Conservation (phyloP, 2,329 filamentous ascomycete species). For the Escovopsis sp. region DNA sequence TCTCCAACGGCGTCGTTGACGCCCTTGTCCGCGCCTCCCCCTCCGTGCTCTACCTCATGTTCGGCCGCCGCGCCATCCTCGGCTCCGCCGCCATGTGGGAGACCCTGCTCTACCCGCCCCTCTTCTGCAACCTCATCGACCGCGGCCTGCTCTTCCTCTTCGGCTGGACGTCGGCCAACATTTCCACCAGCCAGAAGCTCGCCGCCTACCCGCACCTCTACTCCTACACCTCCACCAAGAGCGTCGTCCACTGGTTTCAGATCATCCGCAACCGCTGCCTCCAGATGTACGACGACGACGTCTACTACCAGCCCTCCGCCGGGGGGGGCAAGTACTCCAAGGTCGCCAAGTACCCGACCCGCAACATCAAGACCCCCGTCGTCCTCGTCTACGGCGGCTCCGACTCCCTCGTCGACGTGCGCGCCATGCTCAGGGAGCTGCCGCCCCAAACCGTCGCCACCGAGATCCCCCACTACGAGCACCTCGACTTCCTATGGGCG, state of each 20-base stretch:
- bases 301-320: slow-evolving; percentile 59
- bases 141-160: slow-evolving; percentile 70
- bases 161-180: slow-evolving; percentile 76
- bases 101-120: slow-evolving; percentile 81
- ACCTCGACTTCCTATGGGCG: slow-evolving; percentile 93
- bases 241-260: slow-evolving; percentile 97
- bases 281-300: slow-evolving; percentile 96
- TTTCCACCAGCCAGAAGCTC: slow-evolving; percentile 73
- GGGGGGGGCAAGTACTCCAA: slow-evolving; percentile 72
- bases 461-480: slow-evolving; percentile 84
- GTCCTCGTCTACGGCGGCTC: slow-evolving; percentile 86
- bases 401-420: slow-evolving; percentile 88
- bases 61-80: slow-evolving; percentile 80
- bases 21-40: slow-evolving; percentile 88
- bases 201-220: slow-evolving; percentile 93
- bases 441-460: slow-evolving; percentile 73
- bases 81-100: slow-evolving; percentile 96
- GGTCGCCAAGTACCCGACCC: slow-evolving; percentile 87
- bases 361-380: slow-evolving; percentile 92
- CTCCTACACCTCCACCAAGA: slow-evolving; percentile 93
- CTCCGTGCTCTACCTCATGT: slow-evolving; percentile 80
- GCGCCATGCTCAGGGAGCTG: slow-evolving; percentile 78
- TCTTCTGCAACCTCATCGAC: slow-evolving; percentile 83
- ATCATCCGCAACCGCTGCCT: slow-evolving; percentile 94
- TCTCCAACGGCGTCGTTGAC: slow-evolving; percentile 82